A percentile compares a stretch with the other conserved stretches of the same genome.
phyloP scores from a whole-genome alignment of 2,329 filamentous ascomycete genomes.

The Boeremia exigua region DNA sequence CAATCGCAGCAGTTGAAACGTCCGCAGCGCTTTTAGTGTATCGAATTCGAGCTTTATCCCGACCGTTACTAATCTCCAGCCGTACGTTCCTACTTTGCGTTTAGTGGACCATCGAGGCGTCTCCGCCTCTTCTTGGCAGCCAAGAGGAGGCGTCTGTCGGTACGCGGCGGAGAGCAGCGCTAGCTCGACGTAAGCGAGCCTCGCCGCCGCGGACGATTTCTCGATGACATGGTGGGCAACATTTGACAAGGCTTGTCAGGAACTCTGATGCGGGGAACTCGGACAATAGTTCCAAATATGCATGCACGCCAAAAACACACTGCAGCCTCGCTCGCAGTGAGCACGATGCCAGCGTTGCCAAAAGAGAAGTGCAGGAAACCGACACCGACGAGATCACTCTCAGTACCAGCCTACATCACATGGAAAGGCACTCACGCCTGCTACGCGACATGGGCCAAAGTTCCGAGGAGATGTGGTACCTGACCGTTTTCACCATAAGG shows the following conservation, averaged over 20 bases:
- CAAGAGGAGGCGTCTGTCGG: not conserved
- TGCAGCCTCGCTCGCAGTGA: too few species aligned
- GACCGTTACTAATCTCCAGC: not conserved
- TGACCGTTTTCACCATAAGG: not conserved
- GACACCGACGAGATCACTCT: too few species aligned
- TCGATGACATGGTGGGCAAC: not conserved
- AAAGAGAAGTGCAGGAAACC: too few species aligned
- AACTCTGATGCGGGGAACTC: too few species aligned
- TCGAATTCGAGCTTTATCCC: not conserved
- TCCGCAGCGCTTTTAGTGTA: not conserved
- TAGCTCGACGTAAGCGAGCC: not conserved
- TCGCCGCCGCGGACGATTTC: not conserved
- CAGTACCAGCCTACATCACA: not conserved
- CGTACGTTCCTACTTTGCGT: not conserved
- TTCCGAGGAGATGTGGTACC: not conserved
- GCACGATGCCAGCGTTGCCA: too few species aligned
- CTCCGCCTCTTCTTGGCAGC: slow-evolving; percentile 9
- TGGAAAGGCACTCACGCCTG: not conserved
- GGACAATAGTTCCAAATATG: not conserved
- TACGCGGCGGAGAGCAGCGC: not conserved
- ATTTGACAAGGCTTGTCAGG: not conserved
- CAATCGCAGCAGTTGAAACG: not conserved
- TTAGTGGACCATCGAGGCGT: not conserved
- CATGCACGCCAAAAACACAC: too few species aligned
- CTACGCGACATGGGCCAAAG: not conserved